Evolutionary conservation across 495 filamentous ascomycete species (phyloP).

Genomic region (Penicillium manginii): DNA sequence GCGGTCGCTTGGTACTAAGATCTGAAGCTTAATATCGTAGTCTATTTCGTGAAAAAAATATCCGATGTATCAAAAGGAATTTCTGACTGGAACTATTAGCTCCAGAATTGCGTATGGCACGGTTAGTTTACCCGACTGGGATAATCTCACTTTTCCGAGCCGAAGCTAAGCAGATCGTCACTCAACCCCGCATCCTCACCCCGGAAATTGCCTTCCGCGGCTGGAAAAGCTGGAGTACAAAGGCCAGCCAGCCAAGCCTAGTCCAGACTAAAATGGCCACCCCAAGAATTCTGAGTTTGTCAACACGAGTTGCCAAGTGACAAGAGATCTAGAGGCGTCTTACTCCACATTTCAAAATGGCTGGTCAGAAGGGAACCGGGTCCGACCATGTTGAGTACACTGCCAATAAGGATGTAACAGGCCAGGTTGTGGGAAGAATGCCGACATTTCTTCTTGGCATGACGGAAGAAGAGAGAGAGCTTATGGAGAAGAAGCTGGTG

Average conservation of each 20-base stretch:
- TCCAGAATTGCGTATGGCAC: neutral
- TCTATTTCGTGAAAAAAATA: neutral
- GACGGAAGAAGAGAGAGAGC: slow-evolving; percentile 11
- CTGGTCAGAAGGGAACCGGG: slow-evolving; percentile 10
- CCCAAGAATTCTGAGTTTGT: neutral
- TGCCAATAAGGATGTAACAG: slow-evolving; percentile 8
- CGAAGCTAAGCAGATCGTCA: slow-evolving; percentile 4
- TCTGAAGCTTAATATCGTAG: neutral
- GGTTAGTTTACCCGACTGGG: neutral
- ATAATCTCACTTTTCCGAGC: slow-evolving; percentile 5
- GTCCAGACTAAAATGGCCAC: neutral
- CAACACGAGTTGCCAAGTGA: neutral
- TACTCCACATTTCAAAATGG: neutral
- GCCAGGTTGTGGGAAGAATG: slow-evolving; percentile 8
- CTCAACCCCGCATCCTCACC: slow-evolving; percentile 13
- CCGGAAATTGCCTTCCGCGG: slow-evolving; percentile 6
- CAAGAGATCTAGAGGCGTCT: neutral
- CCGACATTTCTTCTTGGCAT: slow-evolving; percentile 10
- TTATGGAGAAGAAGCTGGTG: slow-evolving; percentile 20
- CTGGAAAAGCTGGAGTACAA: slow-evolving; percentile 1
- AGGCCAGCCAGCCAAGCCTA: neutral
- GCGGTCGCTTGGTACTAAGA: neutral
- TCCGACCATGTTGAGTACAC: slow-evolving; percentile 19
- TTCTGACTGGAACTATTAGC: neutral
- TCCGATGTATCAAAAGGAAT: neutral